Evolutionary conservation across 164 flowering plant genomes (phyloP), one percentile per base, ranked within the genome.

Genomic region (Vitis riparia): DNA sequence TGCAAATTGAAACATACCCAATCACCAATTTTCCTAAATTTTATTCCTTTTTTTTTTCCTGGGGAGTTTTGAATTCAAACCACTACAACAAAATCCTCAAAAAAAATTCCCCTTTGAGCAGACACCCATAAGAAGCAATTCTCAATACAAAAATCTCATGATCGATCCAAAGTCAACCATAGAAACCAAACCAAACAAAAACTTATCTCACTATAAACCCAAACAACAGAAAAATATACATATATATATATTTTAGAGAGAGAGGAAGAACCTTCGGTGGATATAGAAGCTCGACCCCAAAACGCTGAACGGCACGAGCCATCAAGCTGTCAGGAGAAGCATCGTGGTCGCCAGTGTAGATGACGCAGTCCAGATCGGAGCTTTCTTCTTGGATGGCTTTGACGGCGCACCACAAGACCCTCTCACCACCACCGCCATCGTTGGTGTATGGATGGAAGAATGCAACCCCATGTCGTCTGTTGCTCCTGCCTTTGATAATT

Each of bases 381-480:
- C 44, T 51, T 53, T 81, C 85, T 52, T 93, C 97, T 78, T 95
- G 98, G 50, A 95, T 72, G 69, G 93, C 97, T 81, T 84, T 91
- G 50, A 95, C 92, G 66, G 98, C 97, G 74, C 98, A 95, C 98
- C 99, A 93, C 2, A 95, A 82, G 16, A 95, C 98, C 71, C 94
- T 78, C 79, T 95, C 99, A 16, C 98, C 99, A 10, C 99, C 99
- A 27, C 99, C 98, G 48, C 99, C 98, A 65, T 95, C 98, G 75
- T 95, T 95, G 49, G 99, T 95, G 87, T 90, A 93, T 0, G 98
- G 99, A 60, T 95, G 99, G 81, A 95, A 93, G 84, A 95, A 91
- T 5, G 82, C 98, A 11, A 91, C 89, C 0, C 92, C 89, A 32
- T 63, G 77, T 62, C 78, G 80, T 53, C 84, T 75, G 71, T 74